Evolutionary conservation across 345 rosid species (phyloP).

Genomic region (Raphanus sativus): DNA sequence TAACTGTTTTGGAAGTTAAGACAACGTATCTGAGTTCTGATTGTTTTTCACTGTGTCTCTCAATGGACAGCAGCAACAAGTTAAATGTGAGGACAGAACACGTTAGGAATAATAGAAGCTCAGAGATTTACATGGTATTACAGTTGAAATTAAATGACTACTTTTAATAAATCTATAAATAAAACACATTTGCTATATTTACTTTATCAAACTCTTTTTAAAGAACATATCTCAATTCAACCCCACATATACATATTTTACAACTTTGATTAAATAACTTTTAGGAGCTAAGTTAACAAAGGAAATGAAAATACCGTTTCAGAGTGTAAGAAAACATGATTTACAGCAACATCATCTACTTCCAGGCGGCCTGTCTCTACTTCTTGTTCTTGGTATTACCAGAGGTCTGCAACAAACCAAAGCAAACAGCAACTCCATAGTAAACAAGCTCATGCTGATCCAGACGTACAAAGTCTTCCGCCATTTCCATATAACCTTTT

Average conservation of each 20-base stretch:
- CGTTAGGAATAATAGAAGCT: not conserved
- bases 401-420: slow-evolving; percentile 70
- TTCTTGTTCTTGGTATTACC: slow-evolving; percentile 54
- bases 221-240: not conserved
- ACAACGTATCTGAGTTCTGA: slow-evolving; percentile 10
- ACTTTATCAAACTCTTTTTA: not conserved
- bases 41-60: not conserved
- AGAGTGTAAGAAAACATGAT: slow-evolving; percentile 27
- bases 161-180: not conserved
- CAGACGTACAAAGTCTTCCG: slow-evolving; percentile 70
- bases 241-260: slow-evolving; percentile 8
- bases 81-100: not conserved
- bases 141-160: not conserved
- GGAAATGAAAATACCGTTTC: slow-evolving; percentile 22
- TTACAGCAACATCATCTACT: slow-evolving; percentile 29
- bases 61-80: slow-evolving; percentile 6
- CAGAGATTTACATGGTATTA: slow-evolving; percentile 16
- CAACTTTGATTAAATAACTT: slow-evolving; percentile 17
- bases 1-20: slow-evolving; percentile 1
- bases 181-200: not conserved
- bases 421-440: slow-evolving; percentile 49
- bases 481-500: slow-evolving; percentile 75
- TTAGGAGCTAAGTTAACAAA: slow-evolving; percentile 4
- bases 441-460: slow-evolving; percentile 53
- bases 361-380: slow-evolving; percentile 13